Base-by-base conservation (phyloP, 179 eudicot species). In the Drosera spatulata region DNA sequence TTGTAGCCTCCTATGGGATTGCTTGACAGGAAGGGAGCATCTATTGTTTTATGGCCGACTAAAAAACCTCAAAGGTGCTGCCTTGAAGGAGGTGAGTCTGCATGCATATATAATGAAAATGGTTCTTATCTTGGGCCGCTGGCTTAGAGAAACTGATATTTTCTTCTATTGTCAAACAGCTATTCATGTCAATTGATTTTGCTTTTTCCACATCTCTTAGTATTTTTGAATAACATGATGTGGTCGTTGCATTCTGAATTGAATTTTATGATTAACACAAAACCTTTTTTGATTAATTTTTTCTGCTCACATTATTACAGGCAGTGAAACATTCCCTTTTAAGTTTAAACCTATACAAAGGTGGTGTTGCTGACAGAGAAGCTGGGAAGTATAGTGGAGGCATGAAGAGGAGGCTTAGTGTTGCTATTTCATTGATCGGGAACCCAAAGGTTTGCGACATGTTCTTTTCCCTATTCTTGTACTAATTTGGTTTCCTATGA, bases 341-440 rank as follows among this genome's bases (percentile, higher is more conserved):
- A 73, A 79, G 89, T 61, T 89, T 91, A 10, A 91, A 85, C 61
- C 67, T 88, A 49, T 84, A 75, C 62, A 66, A 80, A 53, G 97
- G 97, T 15, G 96, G 96, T n/a, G 87, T 91, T 56, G 91, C 81
- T 60, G 96, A 91, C 64, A 85, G 88, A 64, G 76, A 69, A 64
- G 76, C 95, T 50, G 84, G 95, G 12, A 85, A 88, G 66, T 91
- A 83, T 65, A 88, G 95, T 61, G 95, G 96, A 60, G 98, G 98
- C 42, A 91, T 91, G 98, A 91, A 88, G 68, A 86, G 98, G 75
- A 85, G 98, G 80, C 98, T 91, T 52, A 91, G 98, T 71, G 96
- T 91, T 38, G 98, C 98, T 49, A 85, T 91, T 62, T 83, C 98
- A 53, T 77, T 91, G 56, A 88, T 91, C 70, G 96, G 97, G 40